These are phyloP conservation scores for Cornus florida DNA, from an alignment of 148 eudicot species.

Conservation along the genomic window DNA sequence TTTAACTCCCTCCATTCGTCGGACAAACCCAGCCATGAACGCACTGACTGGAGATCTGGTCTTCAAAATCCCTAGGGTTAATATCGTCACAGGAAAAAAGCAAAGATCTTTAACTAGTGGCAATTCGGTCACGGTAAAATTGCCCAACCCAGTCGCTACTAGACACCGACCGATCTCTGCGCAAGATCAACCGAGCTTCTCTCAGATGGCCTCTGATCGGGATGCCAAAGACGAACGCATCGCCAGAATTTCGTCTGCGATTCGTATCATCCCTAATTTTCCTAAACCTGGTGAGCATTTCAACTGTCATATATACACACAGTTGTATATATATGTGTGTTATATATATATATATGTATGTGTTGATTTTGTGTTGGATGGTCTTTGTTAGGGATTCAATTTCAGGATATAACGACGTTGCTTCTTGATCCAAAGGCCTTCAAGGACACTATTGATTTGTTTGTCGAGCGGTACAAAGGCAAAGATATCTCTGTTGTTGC, in stretches of 20 bases:
- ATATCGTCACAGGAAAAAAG: constrained; percentile 15
- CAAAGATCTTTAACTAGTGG: constrained; percentile 10
- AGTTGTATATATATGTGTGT: neutral
- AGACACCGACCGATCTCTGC: constrained; percentile 8
- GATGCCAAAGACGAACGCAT: constrained; percentile 48
- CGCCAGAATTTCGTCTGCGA: constrained; percentile 55
- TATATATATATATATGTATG: neutral
- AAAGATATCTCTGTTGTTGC: constrained; percentile 80
- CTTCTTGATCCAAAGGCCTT: constrained; percentile 90
- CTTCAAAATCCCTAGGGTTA: constrained; percentile 6
- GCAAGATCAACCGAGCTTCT: neutral
- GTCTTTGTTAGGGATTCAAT: constrained; percentile 56
- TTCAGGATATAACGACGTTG: constrained; percentile 96
- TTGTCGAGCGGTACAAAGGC: constrained; percentile 86
- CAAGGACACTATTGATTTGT: constrained; percentile 91
- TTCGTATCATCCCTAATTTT: constrained; percentile 84
- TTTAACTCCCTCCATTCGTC: too few species aligned
- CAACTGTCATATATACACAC: neutral
- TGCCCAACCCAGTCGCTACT: constrained; percentile 3
- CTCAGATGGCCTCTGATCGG: constrained; percentile 34
- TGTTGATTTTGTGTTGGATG: neutral
- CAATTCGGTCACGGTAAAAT: constrained; percentile 17
- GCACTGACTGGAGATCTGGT: neutral
- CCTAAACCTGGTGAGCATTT: constrained; percentile 78
- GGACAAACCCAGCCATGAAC: constrained; percentile 3